Conservation (phyloP, 768 basidiomycete species). For the Tricholoma sp. region DNA sequence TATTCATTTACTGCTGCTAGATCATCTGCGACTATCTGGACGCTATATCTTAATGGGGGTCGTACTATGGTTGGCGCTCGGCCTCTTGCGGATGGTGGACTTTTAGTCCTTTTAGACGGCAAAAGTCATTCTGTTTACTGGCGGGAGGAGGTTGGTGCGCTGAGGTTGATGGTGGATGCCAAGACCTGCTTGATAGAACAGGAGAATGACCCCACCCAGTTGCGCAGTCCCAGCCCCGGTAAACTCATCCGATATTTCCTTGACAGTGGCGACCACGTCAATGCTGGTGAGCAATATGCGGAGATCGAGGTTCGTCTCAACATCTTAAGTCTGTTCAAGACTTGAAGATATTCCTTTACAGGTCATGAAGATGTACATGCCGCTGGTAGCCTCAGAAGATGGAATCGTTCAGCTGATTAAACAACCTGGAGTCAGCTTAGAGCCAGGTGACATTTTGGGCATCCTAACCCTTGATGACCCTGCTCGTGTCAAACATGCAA, state of each 20-base stretch:
- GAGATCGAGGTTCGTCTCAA: slow-evolving; percentile 79
- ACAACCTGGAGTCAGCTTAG: slow-evolving; percentile 94
- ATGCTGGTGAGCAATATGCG: slow-evolving; percentile 94
- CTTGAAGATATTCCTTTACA: slow-evolving; percentile 19
- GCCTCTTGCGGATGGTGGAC: slow-evolving; percentile 90
- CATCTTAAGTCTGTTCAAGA: not conserved
- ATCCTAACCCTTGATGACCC: slow-evolving; percentile 96
- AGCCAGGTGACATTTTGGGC: slow-evolving; percentile 96
- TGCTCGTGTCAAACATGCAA: slow-evolving; percentile 93
- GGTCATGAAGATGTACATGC: slow-evolving; percentile 99
- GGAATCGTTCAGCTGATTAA: slow-evolving; percentile 95
- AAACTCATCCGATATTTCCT: slow-evolving; percentile 93
- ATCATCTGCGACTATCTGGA: slow-evolving; percentile 86
- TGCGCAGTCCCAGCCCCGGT: slow-evolving; percentile 93
- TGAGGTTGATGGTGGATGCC: slow-evolving; percentile 89
- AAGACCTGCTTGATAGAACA: slow-evolving; percentile 99
- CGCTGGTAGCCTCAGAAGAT: slow-evolving; percentile 89
- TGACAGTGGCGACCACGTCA: slow-evolving; percentile 96
- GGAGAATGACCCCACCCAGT: slow-evolving; percentile 98
- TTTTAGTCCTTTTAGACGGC: slow-evolving; percentile 87
- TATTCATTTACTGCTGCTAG: slow-evolving; percentile 96
- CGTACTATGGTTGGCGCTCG: slow-evolving; percentile 89
- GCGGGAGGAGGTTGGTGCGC: slow-evolving; percentile 95
- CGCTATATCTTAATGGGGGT: slow-evolving; percentile 94
- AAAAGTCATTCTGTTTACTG: slow-evolving; percentile 97